These are phyloP conservation scores for Carex arenaria DNA, from an alignment of 202 grass and related monocot species.

Conservation along the genomic window DNA sequence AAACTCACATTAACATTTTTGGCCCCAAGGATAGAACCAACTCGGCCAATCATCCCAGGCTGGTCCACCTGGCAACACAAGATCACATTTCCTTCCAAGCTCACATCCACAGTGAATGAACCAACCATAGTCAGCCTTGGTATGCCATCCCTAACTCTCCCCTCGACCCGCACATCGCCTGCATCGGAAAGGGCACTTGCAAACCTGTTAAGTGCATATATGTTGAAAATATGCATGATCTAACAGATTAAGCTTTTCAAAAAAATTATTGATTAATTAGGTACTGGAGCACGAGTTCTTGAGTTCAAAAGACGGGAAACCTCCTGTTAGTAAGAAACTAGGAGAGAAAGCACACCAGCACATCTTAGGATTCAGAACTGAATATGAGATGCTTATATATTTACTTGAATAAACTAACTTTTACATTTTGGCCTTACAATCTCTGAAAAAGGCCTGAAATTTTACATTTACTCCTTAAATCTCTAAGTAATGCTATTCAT, in stretches of 20 bases:
- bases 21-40: constrained; percentile 53
- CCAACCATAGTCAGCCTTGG: constrained; percentile 59
- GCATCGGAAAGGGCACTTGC: constrained; percentile 62
- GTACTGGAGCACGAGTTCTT: neutral
- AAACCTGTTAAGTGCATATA: constrained; percentile 38
- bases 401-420: no score
- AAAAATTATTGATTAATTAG: neutral
- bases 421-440: no score
- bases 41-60: constrained; percentile 68
- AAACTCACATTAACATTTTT: constrained; percentile 77
- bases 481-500: no score
- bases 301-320: neutral
- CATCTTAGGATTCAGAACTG: no score
- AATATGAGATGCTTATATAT: no score
- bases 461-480: no score
- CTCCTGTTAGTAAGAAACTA: no score
- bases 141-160: constrained; percentile 57
- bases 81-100: constrained; percentile 79
- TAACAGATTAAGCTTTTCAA: neutral
- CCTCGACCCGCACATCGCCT: constrained; percentile 57
- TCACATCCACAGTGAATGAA: constrained; percentile 54
- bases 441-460: no score
- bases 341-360: no score
- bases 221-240: constrained; percentile 1
- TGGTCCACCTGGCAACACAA: constrained; percentile 62